A percentile compares a stretch with the other conserved stretches of the same genome.
Evolutionary conservation across 257 asterid genomes (phyloP).

Genomic region (Fraxinus anomala): DNA sequence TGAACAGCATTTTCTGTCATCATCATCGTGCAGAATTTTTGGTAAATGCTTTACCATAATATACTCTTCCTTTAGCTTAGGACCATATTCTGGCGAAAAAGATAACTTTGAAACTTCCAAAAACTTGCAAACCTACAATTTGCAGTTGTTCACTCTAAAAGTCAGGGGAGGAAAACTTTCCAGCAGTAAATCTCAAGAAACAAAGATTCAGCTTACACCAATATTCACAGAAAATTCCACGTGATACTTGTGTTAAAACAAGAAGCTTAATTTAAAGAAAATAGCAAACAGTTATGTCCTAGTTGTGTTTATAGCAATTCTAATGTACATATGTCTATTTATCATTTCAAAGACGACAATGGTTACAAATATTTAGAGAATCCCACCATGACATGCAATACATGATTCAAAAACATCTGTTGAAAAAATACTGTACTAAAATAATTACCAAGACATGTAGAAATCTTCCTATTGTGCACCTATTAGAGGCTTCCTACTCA

Average conservation of each 20-base stretch:
- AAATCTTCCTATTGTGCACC: background rate
- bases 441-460: background rate
- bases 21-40: constrained; percentile 36
- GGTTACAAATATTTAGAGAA: background rate
- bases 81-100: constrained; percentile 91
- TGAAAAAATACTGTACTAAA: background rate
- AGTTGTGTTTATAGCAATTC: background rate
- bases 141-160: constrained; percentile 23
- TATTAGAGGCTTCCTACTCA: constrained; percentile 3
- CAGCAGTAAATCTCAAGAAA: background rate
- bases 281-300: background rate
- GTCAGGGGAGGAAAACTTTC: constrained; percentile 21
- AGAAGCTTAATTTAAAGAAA: background rate
- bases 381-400: background rate
- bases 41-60: constrained; percentile 91
- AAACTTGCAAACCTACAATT: constrained; percentile 77
- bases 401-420: background rate
- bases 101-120: constrained; percentile 90
- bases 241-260: background rate
- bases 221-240: background rate
- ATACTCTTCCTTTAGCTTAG: constrained; percentile 88
- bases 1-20: constrained; percentile 58
- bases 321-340: constrained; percentile 6
- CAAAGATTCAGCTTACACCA: constrained; percentile 3
- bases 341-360: constrained; percentile 8